These are phyloP conservation scores for Alternaria triticimaculans DNA, from an alignment of 2,329 filamentous ascomycete genomes.

Conservation along the genomic window DNA sequence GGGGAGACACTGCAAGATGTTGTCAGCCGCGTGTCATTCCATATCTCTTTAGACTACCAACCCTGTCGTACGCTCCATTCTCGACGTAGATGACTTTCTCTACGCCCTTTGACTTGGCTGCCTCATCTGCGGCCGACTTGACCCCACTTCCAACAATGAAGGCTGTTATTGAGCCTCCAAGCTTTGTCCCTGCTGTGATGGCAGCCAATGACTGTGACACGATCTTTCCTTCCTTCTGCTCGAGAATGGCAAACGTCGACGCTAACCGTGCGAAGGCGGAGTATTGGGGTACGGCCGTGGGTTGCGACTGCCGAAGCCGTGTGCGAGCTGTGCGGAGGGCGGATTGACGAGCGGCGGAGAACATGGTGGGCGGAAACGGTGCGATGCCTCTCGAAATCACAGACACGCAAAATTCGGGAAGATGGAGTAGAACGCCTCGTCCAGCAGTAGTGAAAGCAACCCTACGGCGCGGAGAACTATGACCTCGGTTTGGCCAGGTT, in stretches of 20 bases:
- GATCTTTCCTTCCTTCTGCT: slow-evolving; percentile 90
- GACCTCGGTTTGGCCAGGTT: slow-evolving; percentile 41
- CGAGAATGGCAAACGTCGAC: slow-evolving; percentile 88
- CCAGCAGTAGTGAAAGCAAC: slow-evolving; percentile 4
- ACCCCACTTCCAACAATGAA: slow-evolving; percentile 85
- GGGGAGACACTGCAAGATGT: slow-evolving; percentile 68
- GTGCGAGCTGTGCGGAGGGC: slow-evolving; percentile 49
- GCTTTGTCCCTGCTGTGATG: slow-evolving; percentile 82
- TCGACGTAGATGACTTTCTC: slow-evolving; percentile 92
- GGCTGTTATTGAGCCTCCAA: slow-evolving; percentile 84
- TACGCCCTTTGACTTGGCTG: slow-evolving; percentile 85
- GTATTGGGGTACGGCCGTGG: slow-evolving; percentile 50
- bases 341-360: slow-evolving; percentile 44
- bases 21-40: slow-evolving; percentile 4
- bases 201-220: slow-evolving; percentile 82
- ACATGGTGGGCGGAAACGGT: slow-evolving; percentile 36
- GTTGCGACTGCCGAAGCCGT: slow-evolving; percentile 52
- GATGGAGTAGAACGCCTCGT: background rate
- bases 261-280: slow-evolving; percentile 72
- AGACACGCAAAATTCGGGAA: background rate
- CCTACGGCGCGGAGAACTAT: slow-evolving; percentile 16
- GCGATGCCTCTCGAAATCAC: background rate
- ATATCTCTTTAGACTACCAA: slow-evolving; percentile 43
- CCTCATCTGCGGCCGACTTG: slow-evolving; percentile 78
- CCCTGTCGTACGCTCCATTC: slow-evolving; percentile 91